Evolutionary conservation across 2,329 filamentous ascomycete species (phyloP), one percentile per base, ranked within the genome.

Genomic region (Hymenoscyphus infarciens): DNA sequence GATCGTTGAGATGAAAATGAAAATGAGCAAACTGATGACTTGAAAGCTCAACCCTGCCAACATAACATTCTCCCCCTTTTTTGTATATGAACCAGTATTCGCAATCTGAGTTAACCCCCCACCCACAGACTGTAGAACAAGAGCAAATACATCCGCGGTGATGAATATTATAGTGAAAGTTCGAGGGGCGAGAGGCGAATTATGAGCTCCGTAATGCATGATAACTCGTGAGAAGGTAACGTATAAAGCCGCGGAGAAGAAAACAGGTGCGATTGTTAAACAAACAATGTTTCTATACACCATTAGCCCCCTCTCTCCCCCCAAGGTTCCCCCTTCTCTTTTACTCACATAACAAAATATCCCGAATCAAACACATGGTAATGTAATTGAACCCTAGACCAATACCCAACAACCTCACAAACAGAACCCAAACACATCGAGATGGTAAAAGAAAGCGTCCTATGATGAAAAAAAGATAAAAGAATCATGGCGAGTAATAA

Each of bases 211-310:
- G 58, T 84, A 82, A 59, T 77, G 76, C n/a, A 83, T 70, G 59
- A 85, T 80, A 63, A 86, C 76, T 59, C 84, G 81, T 53, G 83
- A 83, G 3, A 75, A 75, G 54, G 86, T 67, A 66, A 88, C 79
- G 76, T 87, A 88, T 73, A 87, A 80, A 72, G 81, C 80, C 67
- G 84, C 82, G 76, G 83, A 84, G 75, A 86, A 78, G 64, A 87
- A 80, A 45, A 84, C 60, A 15, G 66, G 67, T 6, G 62, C 67
- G n/a, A 71, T 70, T 4, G 69, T 72, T 13, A 87, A 76, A 5
- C 79, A 82, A 31, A 87, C 80, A 73, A 87, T 84, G 67, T 87
- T 56, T 29, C 49, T 49, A 39, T 0, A 25, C 5, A n/a, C 1
- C 22, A 25, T 25, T 53, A 49, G 45, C 15, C 6, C 22, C 15